A percentile compares a stretch with the other conserved stretches of the same genome.
Evolutionary conservation across 2,329 filamentous ascomycete genomes (phyloP).

Genomic region (Xylaria sp.): DNA sequence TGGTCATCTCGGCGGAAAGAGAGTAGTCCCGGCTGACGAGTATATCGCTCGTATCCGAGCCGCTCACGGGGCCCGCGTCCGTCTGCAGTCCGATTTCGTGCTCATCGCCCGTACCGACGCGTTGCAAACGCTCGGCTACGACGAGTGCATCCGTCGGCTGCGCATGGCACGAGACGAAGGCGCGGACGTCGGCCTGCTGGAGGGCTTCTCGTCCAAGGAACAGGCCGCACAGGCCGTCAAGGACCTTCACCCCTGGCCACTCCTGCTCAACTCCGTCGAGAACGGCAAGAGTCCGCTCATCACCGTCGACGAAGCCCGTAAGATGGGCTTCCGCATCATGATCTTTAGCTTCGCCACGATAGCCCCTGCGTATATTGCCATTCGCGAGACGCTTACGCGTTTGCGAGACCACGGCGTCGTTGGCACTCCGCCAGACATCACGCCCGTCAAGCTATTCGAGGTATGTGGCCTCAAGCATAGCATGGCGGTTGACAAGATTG

Average conservation of each 20-base stretch:
- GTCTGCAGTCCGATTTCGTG: constrained; percentile 51
- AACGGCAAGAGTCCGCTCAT: constrained; percentile 51
- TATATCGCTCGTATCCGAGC: constrained; percentile 54
- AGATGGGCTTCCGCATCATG: constrained; percentile 53
- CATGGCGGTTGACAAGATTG: constrained; percentile 29
- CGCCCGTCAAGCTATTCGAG: constrained; percentile 30
- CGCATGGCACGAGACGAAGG: constrained; percentile 47
- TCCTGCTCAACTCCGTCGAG: constrained; percentile 54
- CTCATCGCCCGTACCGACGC: constrained; percentile 62
- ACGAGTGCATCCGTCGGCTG: constrained; percentile 48
- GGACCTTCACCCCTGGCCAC: constrained; percentile 38
- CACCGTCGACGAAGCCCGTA: constrained; percentile 46
- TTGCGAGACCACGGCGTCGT: constrained; percentile 35
- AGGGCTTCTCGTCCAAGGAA: constrained; percentile 49
- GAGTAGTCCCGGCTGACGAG: constrained; percentile 47
- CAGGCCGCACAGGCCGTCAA: constrained; percentile 43
- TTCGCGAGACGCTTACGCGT: constrained; percentile 34
- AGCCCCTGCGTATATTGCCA: constrained; percentile 42
- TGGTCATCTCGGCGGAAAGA: constrained; percentile 58
- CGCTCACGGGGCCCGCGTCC: constrained; percentile 44
- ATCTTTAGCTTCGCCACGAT: constrained; percentile 51
- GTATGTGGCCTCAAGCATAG: constrained; percentile 31
- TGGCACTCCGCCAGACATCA: constrained; percentile 29
- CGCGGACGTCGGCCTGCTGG: constrained; percentile 56
- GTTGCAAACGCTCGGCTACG: constrained; percentile 51